A percentile compares a stretch with the other conserved stretches of the same genome.
phyloP scores from a whole-genome alignment of 768 basidiomycete species.

The Stropharia rugosoannulata region DNA sequence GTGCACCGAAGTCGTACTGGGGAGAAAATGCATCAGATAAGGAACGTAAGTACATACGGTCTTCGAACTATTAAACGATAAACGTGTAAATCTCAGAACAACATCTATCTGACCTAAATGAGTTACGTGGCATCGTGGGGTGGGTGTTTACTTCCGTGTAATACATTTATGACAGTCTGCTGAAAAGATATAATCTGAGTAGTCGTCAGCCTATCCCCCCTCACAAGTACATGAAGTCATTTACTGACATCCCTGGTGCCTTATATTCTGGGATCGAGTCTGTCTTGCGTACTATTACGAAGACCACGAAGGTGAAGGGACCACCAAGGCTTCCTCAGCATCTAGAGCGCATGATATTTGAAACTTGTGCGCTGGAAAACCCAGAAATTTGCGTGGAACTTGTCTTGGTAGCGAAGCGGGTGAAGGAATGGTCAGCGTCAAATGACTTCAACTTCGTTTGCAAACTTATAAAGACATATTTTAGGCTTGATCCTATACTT shows the following conservation, averaged over 20 bases:
- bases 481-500: slow-evolving; percentile 17
- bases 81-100: slow-evolving; percentile 7
- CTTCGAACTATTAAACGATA: not conserved
- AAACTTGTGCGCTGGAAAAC: slow-evolving; percentile 12
- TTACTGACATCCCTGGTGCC: not conserved
- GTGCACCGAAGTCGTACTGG: slow-evolving; percentile 2
- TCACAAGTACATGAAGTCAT: not conserved
- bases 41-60: slow-evolving; percentile 5
- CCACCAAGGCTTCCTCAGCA: slow-evolving; percentile 6
- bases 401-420: slow-evolving; percentile 12
- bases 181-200: not conserved
- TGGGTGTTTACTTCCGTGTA: not conserved
- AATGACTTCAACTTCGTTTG: not conserved
- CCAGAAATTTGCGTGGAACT: slow-evolving; percentile 12
- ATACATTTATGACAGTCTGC: not conserved
- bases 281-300: not conserved
- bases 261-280: not conserved
- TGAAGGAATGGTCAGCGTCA: slow-evolving; percentile 10
- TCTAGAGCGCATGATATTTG: slow-evolving; percentile 15
- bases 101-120: slow-evolving; percentile 11
- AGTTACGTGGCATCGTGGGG: slow-evolving; percentile 9
- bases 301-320: not conserved
- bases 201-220: not conserved
- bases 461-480: not conserved
- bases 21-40: slow-evolving; percentile 7